Evolutionary conservation across 1,284 basidiomycete species (phyloP), one percentile per base, ranked within the genome.

Genomic region (Golubevia pallescens): DNA sequence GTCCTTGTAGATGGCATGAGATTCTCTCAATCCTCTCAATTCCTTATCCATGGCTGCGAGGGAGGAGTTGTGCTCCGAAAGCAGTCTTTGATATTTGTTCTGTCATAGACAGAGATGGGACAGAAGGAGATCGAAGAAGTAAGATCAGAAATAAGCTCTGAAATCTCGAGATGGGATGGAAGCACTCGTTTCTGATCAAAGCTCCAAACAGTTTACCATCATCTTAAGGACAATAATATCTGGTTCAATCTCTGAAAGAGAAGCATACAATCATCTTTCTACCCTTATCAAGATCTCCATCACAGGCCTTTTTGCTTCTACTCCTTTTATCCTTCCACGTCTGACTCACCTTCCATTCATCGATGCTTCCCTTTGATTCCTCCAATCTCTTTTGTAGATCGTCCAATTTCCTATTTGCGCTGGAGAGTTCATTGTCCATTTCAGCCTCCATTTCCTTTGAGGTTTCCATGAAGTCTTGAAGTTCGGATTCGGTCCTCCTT

Each of bases 381-480:
- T 82, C 80, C 60, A 75, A 77, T 57, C 72, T 71, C 34, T 69
- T 64, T 24, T 68, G 68, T 13, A 78, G 67, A 34, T 76, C 76
- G 2, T 69, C 65, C 21, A 70, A 71, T 56, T 70, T 71, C 62
- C 69, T 68, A 60, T 63, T 69, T 20, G 71, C 71, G 23, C 67
- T 53, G 54, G 68, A 56, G 61, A 83, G 67, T 28, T 84, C 81
- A 62, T 71, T 74, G 52, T 84, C 81, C 74, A 84, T 75, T 62
- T 84, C 81, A 7, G 62, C 65, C 62, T 84, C 81, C 61, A 84
- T 74, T 61, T 81, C 80, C 63, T 82, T 82, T 69, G 69, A 73
- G 54, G 65, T 67, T 53, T 83, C 77, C 78, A 76, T 74, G 54
- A 81, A 83, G 59, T 84, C 81, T 52, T 77, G 70, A 10, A 84